Evolutionary conservation across 1,284 basidiomycete species (phyloP).

Genomic region (Sparassis latifolia): DNA sequence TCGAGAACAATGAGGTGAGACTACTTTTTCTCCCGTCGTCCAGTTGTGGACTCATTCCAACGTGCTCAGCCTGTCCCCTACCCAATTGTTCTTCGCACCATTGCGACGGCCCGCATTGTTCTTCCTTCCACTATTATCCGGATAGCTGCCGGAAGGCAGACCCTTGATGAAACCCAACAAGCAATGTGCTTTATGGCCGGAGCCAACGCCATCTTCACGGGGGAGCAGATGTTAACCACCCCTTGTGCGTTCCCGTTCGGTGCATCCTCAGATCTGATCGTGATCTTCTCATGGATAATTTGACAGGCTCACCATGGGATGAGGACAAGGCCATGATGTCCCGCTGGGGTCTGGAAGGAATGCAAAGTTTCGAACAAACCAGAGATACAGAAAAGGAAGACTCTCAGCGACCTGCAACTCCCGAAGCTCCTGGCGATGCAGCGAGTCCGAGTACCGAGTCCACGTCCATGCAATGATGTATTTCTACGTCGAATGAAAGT

Average conservation of each 20-base stretch:
- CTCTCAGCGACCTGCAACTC: slow-evolving; percentile 3
- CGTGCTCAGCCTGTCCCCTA: slow-evolving; percentile 62
- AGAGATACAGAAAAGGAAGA: slow-evolving; percentile 42
- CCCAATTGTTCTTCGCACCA: slow-evolving; percentile 86
- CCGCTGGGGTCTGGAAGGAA: slow-evolving; percentile 88
- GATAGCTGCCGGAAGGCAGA: slow-evolving; percentile 90
- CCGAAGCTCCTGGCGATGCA: too few species aligned
- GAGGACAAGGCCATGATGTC: slow-evolving; percentile 93
- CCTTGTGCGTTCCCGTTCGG: slow-evolving; percentile 64
- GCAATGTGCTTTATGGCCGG: slow-evolving; percentile 99
- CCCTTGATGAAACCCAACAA: slow-evolving; percentile 87
- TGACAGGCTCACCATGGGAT: slow-evolving; percentile 77
- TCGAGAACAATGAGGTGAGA: slow-evolving; percentile 64
- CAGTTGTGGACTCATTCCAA: background rate
- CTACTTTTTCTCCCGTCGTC: background rate
- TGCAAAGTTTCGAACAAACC: slow-evolving; percentile 78
- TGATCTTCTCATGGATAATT: background rate
- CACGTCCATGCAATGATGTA: too few species aligned
- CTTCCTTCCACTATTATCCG: slow-evolving; percentile 93
- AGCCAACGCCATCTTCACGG: slow-evolving; percentile 97
- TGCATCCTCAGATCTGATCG: background rate
- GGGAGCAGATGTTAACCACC: slow-evolving; percentile 95
- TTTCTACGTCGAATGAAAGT: too few species aligned
- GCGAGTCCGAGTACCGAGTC: too few species aligned
- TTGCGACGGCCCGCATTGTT: slow-evolving; percentile 91